These are phyloP conservation scores for Rhodotorula toruloides DNA, from an alignment of 768 basidiomycete genomes.

Conservation along the genomic window DNA sequence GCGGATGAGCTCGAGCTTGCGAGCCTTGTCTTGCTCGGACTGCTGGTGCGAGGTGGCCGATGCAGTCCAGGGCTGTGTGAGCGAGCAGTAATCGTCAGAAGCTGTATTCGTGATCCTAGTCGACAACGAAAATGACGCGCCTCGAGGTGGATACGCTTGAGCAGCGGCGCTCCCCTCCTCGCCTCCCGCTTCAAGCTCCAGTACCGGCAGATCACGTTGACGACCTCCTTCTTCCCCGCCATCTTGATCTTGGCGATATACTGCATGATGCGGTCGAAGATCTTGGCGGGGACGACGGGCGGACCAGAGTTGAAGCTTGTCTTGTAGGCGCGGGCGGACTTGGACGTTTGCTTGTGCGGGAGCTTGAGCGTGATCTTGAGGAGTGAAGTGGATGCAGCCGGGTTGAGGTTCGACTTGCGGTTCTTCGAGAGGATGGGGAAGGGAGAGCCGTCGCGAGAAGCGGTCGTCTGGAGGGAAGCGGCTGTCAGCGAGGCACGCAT, in stretches of 20 bases:
- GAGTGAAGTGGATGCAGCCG: conserved; percentile 30
- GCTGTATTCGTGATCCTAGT: not conserved
- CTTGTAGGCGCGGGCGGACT: conserved; percentile 54
- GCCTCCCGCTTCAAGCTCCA: conserved; percentile 97
- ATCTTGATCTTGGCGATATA: conserved; percentile 68
- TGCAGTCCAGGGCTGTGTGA: conserved; percentile 76
- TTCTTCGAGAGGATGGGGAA: not conserved
- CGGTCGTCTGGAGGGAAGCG: not conserved
- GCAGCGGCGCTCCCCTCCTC: conserved; percentile 80
- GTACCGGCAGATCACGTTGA: conserved; percentile 75
- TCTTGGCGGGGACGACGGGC: conserved; percentile 78
- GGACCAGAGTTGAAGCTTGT: conserved; percentile 54
- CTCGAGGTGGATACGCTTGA: conserved; percentile 89
- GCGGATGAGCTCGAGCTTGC: conserved; percentile 68
- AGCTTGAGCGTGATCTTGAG: conserved; percentile 19
- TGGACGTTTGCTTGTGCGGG: conserved; percentile 44
- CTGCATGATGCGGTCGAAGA: conserved; percentile 68
- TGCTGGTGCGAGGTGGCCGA: conserved; percentile 58
- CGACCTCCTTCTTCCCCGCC: conserved; percentile 69
- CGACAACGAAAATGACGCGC: conserved; percentile 42
- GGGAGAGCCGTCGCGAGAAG: not conserved
- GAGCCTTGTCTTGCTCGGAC: conserved; percentile 73
- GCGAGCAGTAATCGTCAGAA: not conserved
- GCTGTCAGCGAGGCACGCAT: not conserved
- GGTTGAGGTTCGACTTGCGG: conserved; percentile 29